phyloP scores from a whole-genome alignment of 441 rosid species.

The Adansonia rubrostipa region DNA sequence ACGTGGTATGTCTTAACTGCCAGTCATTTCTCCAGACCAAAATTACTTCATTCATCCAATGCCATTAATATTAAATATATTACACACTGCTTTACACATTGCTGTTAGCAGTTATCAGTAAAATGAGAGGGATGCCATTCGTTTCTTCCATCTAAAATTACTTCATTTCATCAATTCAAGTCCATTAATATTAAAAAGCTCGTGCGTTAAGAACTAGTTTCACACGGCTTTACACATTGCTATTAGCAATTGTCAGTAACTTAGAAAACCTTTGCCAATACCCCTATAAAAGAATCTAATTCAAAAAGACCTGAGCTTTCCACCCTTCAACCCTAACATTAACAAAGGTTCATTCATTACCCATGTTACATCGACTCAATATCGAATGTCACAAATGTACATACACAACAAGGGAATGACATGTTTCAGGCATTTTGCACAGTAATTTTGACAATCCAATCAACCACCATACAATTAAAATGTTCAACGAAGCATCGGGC shows the following conservation, averaged over 20 bases:
- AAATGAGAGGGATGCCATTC: neutral
- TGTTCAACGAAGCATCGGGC: neutral
- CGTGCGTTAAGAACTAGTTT: neutral
- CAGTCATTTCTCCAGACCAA: neutral
- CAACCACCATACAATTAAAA: neutral
- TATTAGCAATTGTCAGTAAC: neutral
- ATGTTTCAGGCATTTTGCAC: neutral
- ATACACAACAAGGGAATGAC: neutral
- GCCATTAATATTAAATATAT: neutral
- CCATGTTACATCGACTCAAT: neutral
- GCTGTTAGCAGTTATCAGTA: neutral
- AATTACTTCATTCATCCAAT: neutral
- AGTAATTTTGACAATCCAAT: neutral
- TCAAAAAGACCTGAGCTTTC: neutral
- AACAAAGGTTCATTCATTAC: neutral
- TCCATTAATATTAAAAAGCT: neutral
- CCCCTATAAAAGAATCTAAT: conserved; percentile 15
- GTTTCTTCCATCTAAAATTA: neutral
- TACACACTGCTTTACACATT: neutral
- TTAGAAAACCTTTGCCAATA: neutral
- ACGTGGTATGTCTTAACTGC: neutral
- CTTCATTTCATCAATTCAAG: neutral
- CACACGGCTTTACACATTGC: neutral
- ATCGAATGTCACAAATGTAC: neutral
- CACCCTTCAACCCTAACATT: neutral